A percentile compares a stretch with the other conserved stretches of the same genome.
Conservation (phyloP, 73 alveolate genomes). For the Tetrahymena borealis region DNA sequence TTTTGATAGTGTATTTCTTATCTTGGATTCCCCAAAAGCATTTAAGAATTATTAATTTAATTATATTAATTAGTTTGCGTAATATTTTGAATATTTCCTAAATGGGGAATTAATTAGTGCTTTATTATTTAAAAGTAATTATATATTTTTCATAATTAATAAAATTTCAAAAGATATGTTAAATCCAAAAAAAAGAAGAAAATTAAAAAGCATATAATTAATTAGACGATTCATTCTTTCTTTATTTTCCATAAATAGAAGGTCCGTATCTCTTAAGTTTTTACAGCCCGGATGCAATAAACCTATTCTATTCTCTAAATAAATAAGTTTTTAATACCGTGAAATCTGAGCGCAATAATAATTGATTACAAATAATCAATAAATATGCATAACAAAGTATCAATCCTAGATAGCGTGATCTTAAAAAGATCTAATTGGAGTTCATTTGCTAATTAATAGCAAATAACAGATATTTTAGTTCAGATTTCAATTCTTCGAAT, state of each 20-base stretch:
- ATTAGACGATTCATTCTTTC: not conserved
- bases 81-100: no score
- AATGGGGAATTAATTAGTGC: not conserved
- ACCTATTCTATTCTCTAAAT: not conserved
- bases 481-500: not conserved
- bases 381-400: not conserved
- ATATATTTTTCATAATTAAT: no score
- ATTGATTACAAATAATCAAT: not conserved
- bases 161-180: not conserved
- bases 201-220: not conserved
- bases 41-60: no score
- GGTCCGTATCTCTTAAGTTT: not conserved
- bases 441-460: not conserved
- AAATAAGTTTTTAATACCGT: not conserved
- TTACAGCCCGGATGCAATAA: not conserved
- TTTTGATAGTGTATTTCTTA: no score
- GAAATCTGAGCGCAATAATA: not conserved
- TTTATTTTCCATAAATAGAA: not conserved
- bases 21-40: no score
- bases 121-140: not conserved
- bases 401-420: conserved; percentile 4
- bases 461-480: not conserved
- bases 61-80: no score
- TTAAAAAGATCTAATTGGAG: not conserved
- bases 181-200: not conserved